Percentiles rank a stretch among this genome's conserved stretches.
Conservation (phyloP, 148 eudicot genomes). For the Persicaria tinctoria region DNA sequence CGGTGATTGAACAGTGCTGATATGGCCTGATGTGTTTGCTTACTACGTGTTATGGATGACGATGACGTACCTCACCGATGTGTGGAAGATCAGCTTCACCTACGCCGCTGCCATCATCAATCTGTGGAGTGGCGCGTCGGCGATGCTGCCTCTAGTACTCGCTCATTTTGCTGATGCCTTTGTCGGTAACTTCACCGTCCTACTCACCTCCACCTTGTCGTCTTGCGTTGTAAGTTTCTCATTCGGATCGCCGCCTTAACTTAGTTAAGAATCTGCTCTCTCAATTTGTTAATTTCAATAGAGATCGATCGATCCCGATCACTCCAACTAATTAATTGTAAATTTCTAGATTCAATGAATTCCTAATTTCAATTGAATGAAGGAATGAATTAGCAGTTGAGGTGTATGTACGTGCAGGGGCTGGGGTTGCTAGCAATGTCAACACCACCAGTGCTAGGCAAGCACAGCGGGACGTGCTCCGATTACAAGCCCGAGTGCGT, state of each 20-base stretch:
- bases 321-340: no score
- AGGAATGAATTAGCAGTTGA: no score
- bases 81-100: constrained; percentile 39
- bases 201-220: constrained; percentile 38
- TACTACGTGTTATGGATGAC: constrained; percentile 35
- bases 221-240: constrained; percentile 28
- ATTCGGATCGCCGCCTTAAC: background rate
- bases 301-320: no score
- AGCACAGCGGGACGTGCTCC: constrained; percentile 30
- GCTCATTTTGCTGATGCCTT: constrained; percentile 36
- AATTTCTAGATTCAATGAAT: no score
- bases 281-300: no score
- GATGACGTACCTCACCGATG: constrained; percentile 43
- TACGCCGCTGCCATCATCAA: constrained; percentile 52
- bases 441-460: constrained; percentile 45
- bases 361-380: no score
- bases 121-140: constrained; percentile 31
- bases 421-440: constrained; percentile 46
- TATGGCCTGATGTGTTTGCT: constrained; percentile 46
- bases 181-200: constrained; percentile 32
- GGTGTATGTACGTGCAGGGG: constrained; percentile 24
- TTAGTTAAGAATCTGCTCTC: no score
- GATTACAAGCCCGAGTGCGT: constrained; percentile 42
- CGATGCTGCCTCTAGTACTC: constrained; percentile 24
- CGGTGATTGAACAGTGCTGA: constrained; percentile 23